phyloP scores from a whole-genome alignment of 2,329 filamentous ascomycete species.

The Cyphellophora attinorum region DNA sequence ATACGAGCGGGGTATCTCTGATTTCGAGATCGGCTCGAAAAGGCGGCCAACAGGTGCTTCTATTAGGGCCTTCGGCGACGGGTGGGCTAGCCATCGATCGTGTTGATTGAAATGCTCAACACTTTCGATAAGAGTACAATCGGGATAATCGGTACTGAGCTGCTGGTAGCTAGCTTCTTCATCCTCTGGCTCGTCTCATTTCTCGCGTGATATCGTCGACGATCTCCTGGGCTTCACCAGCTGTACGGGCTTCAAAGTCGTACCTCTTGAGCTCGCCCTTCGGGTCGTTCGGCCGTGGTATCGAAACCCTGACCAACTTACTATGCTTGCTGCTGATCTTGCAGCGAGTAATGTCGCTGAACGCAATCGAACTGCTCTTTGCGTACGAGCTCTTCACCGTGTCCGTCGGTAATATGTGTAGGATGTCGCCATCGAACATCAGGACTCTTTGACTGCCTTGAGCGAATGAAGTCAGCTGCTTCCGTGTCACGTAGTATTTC shows the following conservation, averaged over 20 bases:
- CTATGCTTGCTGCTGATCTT: constrained; percentile 57
- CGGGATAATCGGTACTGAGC: too few relatives aligned
- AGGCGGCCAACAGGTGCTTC: too few relatives aligned
- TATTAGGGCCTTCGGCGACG: too few relatives aligned
- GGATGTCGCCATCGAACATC: constrained; percentile 55
- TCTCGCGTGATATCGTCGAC: constrained; percentile 55
- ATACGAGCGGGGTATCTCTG: too few relatives aligned
- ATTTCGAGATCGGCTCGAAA: too few relatives aligned
- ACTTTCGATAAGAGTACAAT: too few relatives aligned
- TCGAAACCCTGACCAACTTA: constrained; percentile 53
- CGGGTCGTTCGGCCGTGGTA: constrained; percentile 52
- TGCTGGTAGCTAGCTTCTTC: too few relatives aligned
- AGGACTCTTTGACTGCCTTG: constrained; percentile 51
- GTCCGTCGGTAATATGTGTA: constrained; percentile 53
- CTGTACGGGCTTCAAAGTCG: constrained; percentile 53
- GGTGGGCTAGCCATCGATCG: too few relatives aligned
- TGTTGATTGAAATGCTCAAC: too few relatives aligned
- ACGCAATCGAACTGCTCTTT: constrained; percentile 54
- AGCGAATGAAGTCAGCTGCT: constrained; percentile 57
- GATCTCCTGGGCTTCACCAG: constrained; percentile 51
- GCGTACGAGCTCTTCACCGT: constrained; percentile 40
- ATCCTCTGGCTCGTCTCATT: constrained; percentile 29
- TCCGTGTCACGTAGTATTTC: constrained; percentile 54
- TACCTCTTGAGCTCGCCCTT: constrained; percentile 59
- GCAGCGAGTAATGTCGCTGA: constrained; percentile 53